Base-by-base conservation (phyloP, 148 eudicot species). In the Euryodendron excelsum region DNA sequence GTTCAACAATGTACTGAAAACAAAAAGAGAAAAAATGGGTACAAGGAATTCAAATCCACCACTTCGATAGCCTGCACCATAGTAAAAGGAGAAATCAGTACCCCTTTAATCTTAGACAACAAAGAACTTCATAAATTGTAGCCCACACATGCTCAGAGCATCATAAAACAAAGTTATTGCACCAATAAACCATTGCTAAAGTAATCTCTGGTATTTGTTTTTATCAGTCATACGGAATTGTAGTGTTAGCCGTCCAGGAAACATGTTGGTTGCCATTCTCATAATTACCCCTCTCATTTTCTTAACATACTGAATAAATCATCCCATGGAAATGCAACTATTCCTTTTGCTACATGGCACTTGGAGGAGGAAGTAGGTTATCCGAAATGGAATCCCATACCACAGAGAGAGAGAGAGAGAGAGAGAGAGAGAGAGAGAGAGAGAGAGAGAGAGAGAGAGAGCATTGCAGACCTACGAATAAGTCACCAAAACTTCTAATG, bases 1-100 rank as follows among this genome's bases (percentile, higher is more conserved):
- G 80, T 77, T 77, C 83, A 86, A 81, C 55, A 84, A 55, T 52
- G 84, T 76, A 81, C 82, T 72, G 56, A 85, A 77, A 80, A 83
- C 77, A 74, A 88, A 85, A 74, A 86, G 67, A 37, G 80, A 86
- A 78, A 86, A 75, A 78, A 91, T 63, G 62, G 79, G 75, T 59
- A 82, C 80, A 60, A 83, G 78, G 63, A 83, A 62, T 77, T 86
- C 82, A 82, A 82, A 48, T 77, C 88, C 80, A 70, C 80, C 81
- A 52, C 48, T 80, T 53, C 58, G 77, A 50, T 61, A 83, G n/a
- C n/a, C n/a, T n/a, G n/a, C n/a, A n/a, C n/a, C n/a, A n/a, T n/a
- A n/a, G n/a, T n/a, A n/a, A n/a, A n/a, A n/a, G n/a, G n/a, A n/a
- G n/a, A n/a, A n/a, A n/a, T 70, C 74, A 70, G 28, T 70, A 27